These are phyloP conservation scores for Hydnomerulius pinastri DNA, from an alignment of 768 basidiomycete genomes.

Conservation along the genomic window DNA sequence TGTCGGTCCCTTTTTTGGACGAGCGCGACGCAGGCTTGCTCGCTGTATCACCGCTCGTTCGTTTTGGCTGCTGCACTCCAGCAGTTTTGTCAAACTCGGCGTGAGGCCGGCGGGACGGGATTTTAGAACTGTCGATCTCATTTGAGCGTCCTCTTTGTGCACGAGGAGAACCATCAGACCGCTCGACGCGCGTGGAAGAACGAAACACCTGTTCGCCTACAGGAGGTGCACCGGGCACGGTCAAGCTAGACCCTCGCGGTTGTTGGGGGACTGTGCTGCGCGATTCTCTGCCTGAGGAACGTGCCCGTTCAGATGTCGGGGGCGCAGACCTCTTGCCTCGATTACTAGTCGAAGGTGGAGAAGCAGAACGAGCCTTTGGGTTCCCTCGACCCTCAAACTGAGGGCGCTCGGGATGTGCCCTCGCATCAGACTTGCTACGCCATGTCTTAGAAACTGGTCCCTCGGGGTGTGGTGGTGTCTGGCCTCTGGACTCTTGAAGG, in stretches of 20 bases:
- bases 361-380: background rate
- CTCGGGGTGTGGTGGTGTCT: too few species aligned
- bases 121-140: too few species aligned
- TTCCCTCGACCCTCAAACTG: background rate
- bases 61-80: constrained; percentile 12
- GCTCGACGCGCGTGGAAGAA: background rate
- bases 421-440: background rate
- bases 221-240: background rate
- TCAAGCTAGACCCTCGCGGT: background rate
- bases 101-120: background rate
- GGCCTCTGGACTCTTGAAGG: too few species aligned
- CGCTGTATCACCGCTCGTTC: too few species aligned
- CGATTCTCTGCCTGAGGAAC: background rate
- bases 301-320: background rate
- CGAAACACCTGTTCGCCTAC: background rate
- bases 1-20: too few species aligned
- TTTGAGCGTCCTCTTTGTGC: background rate
- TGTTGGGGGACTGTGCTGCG: background rate
- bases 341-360: too few species aligned
- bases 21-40: too few species aligned
- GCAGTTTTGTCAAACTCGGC: background rate
- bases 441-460: background rate
- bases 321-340: background rate
- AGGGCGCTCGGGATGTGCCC: background rate
- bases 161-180: background rate